Evolutionary conservation across 768 basidiomycete genomes (phyloP), one percentile per base, ranked within the genome.

Genomic region (Collybia mongolica): DNA sequence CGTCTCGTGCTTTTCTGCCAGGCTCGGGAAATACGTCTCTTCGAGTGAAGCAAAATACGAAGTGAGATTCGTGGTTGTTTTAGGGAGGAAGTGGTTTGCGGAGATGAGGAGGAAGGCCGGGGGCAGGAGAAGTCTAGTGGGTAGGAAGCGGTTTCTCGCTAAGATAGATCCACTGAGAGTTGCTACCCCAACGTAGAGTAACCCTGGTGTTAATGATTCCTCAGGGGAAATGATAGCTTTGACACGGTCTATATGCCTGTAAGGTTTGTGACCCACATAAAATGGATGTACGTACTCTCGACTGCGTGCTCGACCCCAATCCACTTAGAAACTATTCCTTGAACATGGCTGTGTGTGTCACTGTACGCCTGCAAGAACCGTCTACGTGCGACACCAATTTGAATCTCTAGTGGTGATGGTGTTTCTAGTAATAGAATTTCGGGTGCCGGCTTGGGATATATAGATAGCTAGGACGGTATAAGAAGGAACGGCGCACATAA

Each of bases 161-260:
- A 98, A 58, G 59, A 98, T 86, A 49, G 93, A 93, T 1, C 90
- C 92, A 3, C 90, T 88, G 42, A 98, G 83, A 12, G 92, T 84
- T 2, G 92, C 84, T 43, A 98, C 80, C 43, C 93, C 91, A 40
- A 91, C 87, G 72, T 96, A 98, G 47, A 98, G 84, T 4, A 88
- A 61, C n/a, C 90, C 92, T 1, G 95, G 95, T 8, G 86, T 93
- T 23, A 97, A 80, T 1, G 85, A 74, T 69, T 98, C 96, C 46
- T 87, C 76, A 0, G 84, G 79, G 0, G 91, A 85, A 12, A 93
- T 70, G 58, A 98, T 80, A 5, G 86, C 80, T 66, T 93, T 93
- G 26, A 98, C 73, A 54, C 92, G 85, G 52, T 75, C 94, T 96
- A 63, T 18, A 39, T 26, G n/a, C 20, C 17, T 36, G 14, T 8